Evolutionary conservation across 352 stramenopile genomes (phyloP).

Genomic region (Phytophthora europaea): DNA sequence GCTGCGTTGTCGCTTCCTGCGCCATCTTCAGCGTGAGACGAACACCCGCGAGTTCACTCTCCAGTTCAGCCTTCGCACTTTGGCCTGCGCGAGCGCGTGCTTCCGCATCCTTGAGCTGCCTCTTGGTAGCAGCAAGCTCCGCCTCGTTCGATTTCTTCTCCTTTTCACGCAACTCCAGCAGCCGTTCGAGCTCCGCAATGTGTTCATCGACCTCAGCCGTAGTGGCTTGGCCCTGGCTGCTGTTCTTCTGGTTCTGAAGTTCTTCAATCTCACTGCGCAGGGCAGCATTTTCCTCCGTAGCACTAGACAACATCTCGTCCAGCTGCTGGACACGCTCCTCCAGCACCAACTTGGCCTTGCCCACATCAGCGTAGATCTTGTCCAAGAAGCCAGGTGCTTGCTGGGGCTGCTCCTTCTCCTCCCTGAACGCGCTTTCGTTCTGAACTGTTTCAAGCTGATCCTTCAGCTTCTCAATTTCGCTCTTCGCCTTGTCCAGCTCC

Average conservation of each 20-base stretch:
- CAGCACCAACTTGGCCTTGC: constrained; percentile 79
- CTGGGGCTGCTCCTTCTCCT: constrained; percentile 22
- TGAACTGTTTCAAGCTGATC: constrained; percentile 39
- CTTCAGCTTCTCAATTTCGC: constrained; percentile 47
- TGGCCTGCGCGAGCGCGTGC: constrained; percentile 21
- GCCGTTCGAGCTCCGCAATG: constrained; percentile 30
- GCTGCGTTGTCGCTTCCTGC: constrained; percentile 36
- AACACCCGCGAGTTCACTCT: constrained; percentile 36
- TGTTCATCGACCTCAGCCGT: constrained; percentile 16
- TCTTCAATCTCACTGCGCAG: constrained; percentile 53
- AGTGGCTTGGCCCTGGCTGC: constrained; percentile 15
- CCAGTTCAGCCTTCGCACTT: constrained; percentile 17
- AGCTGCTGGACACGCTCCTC: constrained; percentile 80
- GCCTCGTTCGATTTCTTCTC: constrained; percentile 24
- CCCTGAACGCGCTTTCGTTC: constrained; percentile 18
- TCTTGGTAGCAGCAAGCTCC: constrained; percentile 32
- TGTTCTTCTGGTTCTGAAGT: constrained; percentile 24
- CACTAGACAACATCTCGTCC: constrained; percentile 50
- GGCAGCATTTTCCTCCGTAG: constrained; percentile 61
- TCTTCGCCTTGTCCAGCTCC: constrained; percentile 50
- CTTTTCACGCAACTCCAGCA: constrained; percentile 38
- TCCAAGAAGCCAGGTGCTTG: constrained; percentile 65
- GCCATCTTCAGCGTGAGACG: constrained; percentile 44
- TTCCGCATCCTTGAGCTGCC: constrained; percentile 40
- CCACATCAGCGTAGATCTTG: constrained; percentile 85